phyloP scores from a whole-genome alignment of 2,329 filamentous ascomycete species.

The Sclerotinia subarctica region DNA sequence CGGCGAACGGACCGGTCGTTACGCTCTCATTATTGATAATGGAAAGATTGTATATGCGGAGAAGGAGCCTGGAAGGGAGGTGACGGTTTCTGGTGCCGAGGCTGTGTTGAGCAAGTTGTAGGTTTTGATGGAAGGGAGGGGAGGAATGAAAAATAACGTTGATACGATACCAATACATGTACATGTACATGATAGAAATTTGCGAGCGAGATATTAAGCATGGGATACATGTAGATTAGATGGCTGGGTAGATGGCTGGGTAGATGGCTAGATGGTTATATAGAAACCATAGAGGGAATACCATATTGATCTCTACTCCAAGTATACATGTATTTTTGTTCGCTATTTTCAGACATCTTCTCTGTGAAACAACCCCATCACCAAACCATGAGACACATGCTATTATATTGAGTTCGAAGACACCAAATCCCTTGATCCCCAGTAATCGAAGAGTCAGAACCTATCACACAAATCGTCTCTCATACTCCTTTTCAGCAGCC shows the following conservation, averaged over 20 bases:
- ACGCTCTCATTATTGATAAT: slow-evolving; percentile 65
- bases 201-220: slow-evolving; percentile 1
- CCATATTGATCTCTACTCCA: slow-evolving; percentile 17
- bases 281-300: slow-evolving; percentile 7
- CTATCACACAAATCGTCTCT: not conserved
- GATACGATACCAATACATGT: slow-evolving; percentile 3
- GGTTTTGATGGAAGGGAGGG: not conserved
- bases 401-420: not conserved
- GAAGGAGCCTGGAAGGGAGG: slow-evolving; percentile 49
- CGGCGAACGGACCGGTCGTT: slow-evolving; percentile 60
- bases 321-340: not conserved
- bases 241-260: not conserved
- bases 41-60: slow-evolving; percentile 66
- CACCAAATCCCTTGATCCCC: not conserved
- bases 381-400: not conserved
- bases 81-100: slow-evolving; percentile 37
- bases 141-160: not conserved
- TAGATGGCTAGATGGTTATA: not conserved
- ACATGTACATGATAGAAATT: not conserved
- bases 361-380: too few relatives aligned
- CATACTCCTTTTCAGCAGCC: not conserved
- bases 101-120: slow-evolving; percentile 37
- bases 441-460: not conserved
- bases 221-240: not conserved
- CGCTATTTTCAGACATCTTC: not conserved